phyloP scores from a whole-genome alignment of 2,329 filamentous ascomycete species.

The Sporothrix humicola region DNA sequence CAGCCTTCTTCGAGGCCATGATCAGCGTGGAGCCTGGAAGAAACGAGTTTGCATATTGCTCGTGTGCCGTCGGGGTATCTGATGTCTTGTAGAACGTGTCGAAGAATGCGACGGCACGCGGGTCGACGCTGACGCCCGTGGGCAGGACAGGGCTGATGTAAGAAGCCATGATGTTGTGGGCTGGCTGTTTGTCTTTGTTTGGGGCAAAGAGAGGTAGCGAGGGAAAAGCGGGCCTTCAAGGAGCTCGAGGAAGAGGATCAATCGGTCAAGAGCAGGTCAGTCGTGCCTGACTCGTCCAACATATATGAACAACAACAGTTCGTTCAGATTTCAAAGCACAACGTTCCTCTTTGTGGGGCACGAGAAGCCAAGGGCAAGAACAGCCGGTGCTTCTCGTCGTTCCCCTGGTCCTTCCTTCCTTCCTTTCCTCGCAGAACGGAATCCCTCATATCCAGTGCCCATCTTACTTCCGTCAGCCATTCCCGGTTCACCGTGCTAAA shows the following conservation, averaged over 20 bases:
- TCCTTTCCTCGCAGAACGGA: neutral
- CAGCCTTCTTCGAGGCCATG: slow-evolving; percentile 41
- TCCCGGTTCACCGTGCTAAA: slow-evolving; percentile 4
- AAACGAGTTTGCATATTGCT: slow-evolving; percentile 43
- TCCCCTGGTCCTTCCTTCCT: neutral
- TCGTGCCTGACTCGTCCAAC: slow-evolving; percentile 15
- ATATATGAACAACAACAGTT: slow-evolving; percentile 8
- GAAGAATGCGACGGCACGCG: slow-evolving; percentile 42
- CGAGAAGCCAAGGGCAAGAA: slow-evolving; percentile 17
- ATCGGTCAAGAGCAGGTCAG: slow-evolving; percentile 5
- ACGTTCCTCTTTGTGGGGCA: slow-evolving; percentile 6
- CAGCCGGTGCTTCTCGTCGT: neutral
- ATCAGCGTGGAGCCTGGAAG: slow-evolving; percentile 43
- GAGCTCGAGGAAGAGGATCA: neutral
- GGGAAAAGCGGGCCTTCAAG: neutral
- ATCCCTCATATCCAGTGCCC: neutral
- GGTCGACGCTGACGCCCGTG: slow-evolving; percentile 36
- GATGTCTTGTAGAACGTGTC: slow-evolving; percentile 44
- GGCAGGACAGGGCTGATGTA: slow-evolving; percentile 34
- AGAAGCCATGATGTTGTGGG: slow-evolving; percentile 30
- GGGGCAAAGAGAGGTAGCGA: neutral
- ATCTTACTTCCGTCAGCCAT: neutral
- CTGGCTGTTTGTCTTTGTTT: neutral
- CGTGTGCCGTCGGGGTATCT: slow-evolving; percentile 43
- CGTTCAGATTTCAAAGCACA: neutral